A percentile compares a stretch with the other conserved stretches of the same genome.
Conservation (phyloP, 768 basidiomycete species). For the Suillus subalutaceus region DNA sequence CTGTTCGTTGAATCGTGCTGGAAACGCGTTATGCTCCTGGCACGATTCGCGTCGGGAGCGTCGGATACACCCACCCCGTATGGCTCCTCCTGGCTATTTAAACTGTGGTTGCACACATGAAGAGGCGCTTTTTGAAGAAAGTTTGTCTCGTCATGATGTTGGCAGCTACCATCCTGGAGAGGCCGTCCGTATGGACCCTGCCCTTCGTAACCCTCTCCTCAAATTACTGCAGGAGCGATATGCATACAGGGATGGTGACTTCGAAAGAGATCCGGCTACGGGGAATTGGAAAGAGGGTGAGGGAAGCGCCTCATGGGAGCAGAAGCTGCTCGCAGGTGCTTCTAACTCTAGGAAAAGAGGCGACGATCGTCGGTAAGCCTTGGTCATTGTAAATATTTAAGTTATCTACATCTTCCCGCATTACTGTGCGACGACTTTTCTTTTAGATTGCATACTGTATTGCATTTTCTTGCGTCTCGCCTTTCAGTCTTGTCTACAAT, state of each 20-base stretch:
- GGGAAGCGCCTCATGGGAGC: constrained; percentile 65
- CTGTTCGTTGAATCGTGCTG: constrained; percentile 84
- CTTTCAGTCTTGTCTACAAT: neutral
- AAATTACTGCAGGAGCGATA: constrained; percentile 72
- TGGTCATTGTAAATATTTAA: neutral
- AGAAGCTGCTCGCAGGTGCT: constrained; percentile 45
- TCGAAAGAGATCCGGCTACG: constrained; percentile 67
- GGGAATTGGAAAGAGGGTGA: constrained; percentile 74
- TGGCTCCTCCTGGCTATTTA: constrained; percentile 75
- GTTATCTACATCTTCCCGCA: neutral
- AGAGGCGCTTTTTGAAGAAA: constrained; percentile 87
- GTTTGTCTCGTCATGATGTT: constrained; percentile 74
- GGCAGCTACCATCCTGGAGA: constrained; percentile 86
- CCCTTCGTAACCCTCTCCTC: constrained; percentile 78
- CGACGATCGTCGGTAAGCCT: constrained; percentile 41
- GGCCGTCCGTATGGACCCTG: constrained; percentile 87
- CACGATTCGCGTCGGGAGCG: constrained; percentile 88
- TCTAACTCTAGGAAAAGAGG: constrained; percentile 38
- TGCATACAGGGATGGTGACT: constrained; percentile 83
- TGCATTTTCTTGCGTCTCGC: neutral
- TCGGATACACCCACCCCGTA: constrained; percentile 73
- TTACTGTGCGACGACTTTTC: neutral
- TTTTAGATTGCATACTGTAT: constrained; percentile 10
- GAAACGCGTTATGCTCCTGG: constrained; percentile 89
- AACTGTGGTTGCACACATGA: constrained; percentile 88